Evolutionary conservation across 495 filamentous ascomycete species (phyloP).

Genomic region (Penicillium bovifimosum): DNA sequence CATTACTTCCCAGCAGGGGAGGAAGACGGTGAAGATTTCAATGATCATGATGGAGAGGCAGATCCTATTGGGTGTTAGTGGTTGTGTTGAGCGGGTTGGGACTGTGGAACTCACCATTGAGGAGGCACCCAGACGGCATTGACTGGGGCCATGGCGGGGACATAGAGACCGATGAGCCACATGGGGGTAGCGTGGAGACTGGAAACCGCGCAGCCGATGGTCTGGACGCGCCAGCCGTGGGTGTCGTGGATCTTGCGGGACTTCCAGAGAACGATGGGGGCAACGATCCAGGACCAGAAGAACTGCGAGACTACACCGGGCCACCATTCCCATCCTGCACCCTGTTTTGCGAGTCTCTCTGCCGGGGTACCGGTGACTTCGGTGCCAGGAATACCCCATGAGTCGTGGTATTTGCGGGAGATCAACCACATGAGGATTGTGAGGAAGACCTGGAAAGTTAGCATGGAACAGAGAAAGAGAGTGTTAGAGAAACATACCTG

Average conservation of each 20-base stretch:
- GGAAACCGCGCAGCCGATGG: constrained; percentile 55
- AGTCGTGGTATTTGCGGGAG: constrained; percentile 60
- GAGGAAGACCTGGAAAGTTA: constrained; percentile 36
- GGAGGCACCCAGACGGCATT: constrained; percentile 51
- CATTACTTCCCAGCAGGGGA: constrained; percentile 51
- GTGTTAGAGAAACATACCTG: constrained; percentile 20
- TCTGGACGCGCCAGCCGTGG: constrained; percentile 63
- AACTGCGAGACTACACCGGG: constrained; percentile 60
- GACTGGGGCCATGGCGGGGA: constrained; percentile 48
- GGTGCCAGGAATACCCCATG: constrained; percentile 49
- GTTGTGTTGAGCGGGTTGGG: neutral
- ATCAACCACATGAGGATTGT: constrained; percentile 58
- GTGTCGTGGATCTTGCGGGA: constrained; percentile 54
- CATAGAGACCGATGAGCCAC: constrained; percentile 59
- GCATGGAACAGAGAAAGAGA: neutral
- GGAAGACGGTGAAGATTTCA: constrained; percentile 49
- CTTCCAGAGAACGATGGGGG: constrained; percentile 42
- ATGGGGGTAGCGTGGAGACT: constrained; percentile 58
- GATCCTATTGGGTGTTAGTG: constrained; percentile 34
- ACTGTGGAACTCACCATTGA: constrained; percentile 46
- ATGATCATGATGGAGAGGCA: constrained; percentile 49
- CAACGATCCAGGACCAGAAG: constrained; percentile 57
- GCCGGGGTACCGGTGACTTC: constrained; percentile 31
- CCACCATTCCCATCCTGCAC: constrained; percentile 62
- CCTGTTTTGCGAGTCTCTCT: constrained; percentile 36